Percentiles rank a stretch among this genome's conserved stretches.
Conservation (phyloP, 805 yeast species). For the Starmera caribaea region DNA sequence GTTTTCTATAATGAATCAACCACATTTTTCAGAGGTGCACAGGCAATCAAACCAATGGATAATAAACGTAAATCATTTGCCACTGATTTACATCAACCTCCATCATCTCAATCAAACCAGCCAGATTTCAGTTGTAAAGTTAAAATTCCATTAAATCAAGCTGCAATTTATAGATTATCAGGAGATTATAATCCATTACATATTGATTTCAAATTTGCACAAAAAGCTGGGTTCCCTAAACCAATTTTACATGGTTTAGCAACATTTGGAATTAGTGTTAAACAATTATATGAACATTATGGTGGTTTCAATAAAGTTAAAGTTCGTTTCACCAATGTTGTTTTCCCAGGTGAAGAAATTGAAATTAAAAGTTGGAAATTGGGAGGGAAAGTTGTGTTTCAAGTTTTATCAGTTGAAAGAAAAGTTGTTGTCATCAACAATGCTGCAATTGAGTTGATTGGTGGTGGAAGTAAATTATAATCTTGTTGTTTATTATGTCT, state of each 20-base stretch:
- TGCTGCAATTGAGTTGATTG: constrained; percentile 66
- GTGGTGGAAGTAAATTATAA: constrained; percentile 22
- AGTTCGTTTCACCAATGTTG: constrained; percentile 84
- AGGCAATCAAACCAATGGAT: constrained; percentile 39
- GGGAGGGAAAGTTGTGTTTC: constrained; percentile 58
- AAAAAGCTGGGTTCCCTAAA: constrained; percentile 70
- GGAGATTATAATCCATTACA: constrained; percentile 96
- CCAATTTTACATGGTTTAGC: constrained; percentile 95
- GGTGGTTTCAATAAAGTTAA: constrained; percentile 81
- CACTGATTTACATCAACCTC: constrained; percentile 46
- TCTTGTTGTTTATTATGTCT: not conserved
- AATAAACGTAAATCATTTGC: constrained; percentile 51
- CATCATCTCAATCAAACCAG: constrained; percentile 16
- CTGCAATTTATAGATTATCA: constrained; percentile 81
- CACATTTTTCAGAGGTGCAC: constrained; percentile 66
- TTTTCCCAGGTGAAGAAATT: constrained; percentile 90
- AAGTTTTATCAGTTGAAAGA: constrained; percentile 73
- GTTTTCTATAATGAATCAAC: constrained; percentile 78
- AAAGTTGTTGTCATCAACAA: constrained; percentile 69
- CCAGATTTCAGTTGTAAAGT: constrained; percentile 62
- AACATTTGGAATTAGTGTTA: constrained; percentile 73
- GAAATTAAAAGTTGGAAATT: constrained; percentile 78
- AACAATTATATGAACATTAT: constrained; percentile 65
- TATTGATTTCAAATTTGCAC: constrained; percentile 86
- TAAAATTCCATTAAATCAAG: constrained; percentile 61